A percentile compares a stretch with the other conserved stretches of the same genome.
These are phyloP conservation scores for Suillus spraguei DNA, from an alignment of 768 basidiomycete species.

Conservation along the genomic window DNA sequence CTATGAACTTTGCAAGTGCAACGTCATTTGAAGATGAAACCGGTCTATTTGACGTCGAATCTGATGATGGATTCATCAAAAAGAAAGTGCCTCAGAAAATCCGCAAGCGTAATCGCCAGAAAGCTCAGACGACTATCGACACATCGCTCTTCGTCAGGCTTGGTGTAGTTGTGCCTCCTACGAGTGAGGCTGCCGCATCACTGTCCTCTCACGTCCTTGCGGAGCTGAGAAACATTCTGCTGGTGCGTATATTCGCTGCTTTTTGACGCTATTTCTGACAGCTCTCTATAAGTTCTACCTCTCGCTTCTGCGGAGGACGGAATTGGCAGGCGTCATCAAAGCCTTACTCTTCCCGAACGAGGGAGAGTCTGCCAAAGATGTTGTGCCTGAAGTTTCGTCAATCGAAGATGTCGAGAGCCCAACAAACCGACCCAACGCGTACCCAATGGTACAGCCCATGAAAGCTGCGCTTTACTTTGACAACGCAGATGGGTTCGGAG, in stretches of 20 bases:
- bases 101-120: constrained; percentile 21
- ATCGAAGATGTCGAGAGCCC: constrained; percentile 1
- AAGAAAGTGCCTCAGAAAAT: constrained; percentile 33
- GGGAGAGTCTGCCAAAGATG: constrained; percentile 6
- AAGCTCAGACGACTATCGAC: constrained; percentile 24
- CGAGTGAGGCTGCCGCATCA: constrained; percentile 19
- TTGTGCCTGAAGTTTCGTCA: not conserved
- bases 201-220: constrained; percentile 21
- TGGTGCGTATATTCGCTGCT: constrained; percentile 25
- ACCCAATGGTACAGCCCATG: constrained; percentile 55
- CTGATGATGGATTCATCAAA: constrained; percentile 11
- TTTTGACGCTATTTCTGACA: not conserved
- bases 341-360: constrained; percentile 9
- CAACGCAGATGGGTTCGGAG: constrained; percentile 59
- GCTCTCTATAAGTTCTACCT: constrained; percentile 26
- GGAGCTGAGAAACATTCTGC: constrained; percentile 29
- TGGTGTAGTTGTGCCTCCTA: constrained; percentile 28
- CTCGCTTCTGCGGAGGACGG: constrained; percentile 21
- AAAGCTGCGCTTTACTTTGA: constrained; percentile 65
- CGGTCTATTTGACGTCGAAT: constrained; percentile 9
- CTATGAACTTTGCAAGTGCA: not conserved
- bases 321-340: constrained; percentile 12
- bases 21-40: not conserved
- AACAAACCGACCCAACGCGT: constrained; percentile 28
- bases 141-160: constrained; percentile 32